A percentile compares a stretch with the other conserved stretches of the same genome.
Evolutionary conservation across 2,329 filamentous ascomycete genomes (phyloP).

Genomic region (Aspergillus puulaauensis): DNA sequence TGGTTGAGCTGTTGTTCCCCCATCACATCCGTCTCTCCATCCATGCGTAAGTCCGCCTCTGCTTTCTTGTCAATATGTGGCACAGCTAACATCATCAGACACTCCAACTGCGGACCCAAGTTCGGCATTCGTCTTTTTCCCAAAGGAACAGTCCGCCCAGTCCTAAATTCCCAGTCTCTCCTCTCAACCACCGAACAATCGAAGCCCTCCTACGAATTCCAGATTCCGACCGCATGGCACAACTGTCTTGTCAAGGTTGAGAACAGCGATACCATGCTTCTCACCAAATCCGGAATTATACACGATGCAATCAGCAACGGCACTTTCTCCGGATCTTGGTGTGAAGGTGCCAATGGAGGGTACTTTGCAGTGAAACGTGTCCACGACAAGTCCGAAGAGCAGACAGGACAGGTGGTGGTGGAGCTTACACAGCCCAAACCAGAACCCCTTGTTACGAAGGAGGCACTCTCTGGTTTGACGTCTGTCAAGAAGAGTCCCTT

Average conservation of each 20-base stretch:
- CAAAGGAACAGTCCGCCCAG: background rate
- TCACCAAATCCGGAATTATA: background rate
- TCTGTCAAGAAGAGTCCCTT: too few relatives aligned
- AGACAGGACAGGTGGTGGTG: too few relatives aligned
- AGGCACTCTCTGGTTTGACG: too few relatives aligned
- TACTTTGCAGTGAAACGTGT: background rate
- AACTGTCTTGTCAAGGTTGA: background rate
- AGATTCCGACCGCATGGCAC: background rate
- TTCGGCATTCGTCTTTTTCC: background rate
- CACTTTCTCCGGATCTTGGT: background rate
- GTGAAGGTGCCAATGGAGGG: background rate
- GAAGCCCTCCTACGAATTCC: background rate
- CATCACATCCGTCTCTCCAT: constrained; percentile 50
- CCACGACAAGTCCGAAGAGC: background rate
- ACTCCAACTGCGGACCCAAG: background rate
- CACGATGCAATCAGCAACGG: background rate
- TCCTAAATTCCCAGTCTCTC: background rate
- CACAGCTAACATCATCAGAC: background rate
- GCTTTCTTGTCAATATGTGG: rapidly evolving
- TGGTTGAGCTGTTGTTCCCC: constrained; percentile 48
- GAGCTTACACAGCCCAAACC: too few relatives aligned
- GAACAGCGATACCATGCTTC: background rate
- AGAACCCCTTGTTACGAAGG: too few relatives aligned
- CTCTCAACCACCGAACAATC: background rate
- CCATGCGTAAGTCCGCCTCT: constrained; percentile 39